Base-by-base conservation (phyloP, 345 rosid genomes). In the Camelina laxa region DNA sequence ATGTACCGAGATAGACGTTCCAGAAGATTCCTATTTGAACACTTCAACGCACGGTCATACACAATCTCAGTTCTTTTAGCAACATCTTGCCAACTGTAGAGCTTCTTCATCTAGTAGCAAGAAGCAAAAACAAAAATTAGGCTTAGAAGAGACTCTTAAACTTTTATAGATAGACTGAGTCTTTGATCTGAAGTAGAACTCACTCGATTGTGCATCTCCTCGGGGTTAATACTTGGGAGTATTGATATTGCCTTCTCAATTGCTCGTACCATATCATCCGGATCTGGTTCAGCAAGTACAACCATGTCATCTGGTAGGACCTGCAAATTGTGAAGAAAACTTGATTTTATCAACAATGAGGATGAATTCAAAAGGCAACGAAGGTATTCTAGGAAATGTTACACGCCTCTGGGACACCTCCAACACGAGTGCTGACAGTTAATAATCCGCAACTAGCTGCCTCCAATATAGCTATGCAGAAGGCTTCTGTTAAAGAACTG, bases 401-500 rank as follows among this genome's bases (percentile, higher is more conserved):
- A 83, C 90, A 74, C 80, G 77, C 97, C 97, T 95, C 97, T 0
- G 97, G 99, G 48, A 95, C 99, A 67, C 97, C 99, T 72, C 97
- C 97, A 33, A 95, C 97, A 41, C 92, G 90, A 64, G 99, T 90
- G 70, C 97, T 95, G 65, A 95, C 93, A 6, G 99, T 95, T 73
- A 95, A 80, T 61, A 95, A 81, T 76, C 99, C 97, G 62, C 97
- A 92, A 81, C 99, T 95, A 76, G 99, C 97, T 38, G 99, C 97
- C 80, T 95, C 99, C 72, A 95, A 82, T 67, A 92, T 92, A 73
- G 99, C 97, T 78, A 95, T 95, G 91, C 97, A 95, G 81, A 95
- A 95, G 10, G 97, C 99, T 87, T 95, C 97, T 27, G 99, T 95
- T 73, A 95, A 85, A 71, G 97, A 95, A 84, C 99, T 95, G 91